Percentiles rank a stretch among this genome's conserved stretches.
These are phyloP conservation scores for Ministeria vibrans DNA, from an alignment of 78 protist species.

Conservation along the genomic window DNA sequence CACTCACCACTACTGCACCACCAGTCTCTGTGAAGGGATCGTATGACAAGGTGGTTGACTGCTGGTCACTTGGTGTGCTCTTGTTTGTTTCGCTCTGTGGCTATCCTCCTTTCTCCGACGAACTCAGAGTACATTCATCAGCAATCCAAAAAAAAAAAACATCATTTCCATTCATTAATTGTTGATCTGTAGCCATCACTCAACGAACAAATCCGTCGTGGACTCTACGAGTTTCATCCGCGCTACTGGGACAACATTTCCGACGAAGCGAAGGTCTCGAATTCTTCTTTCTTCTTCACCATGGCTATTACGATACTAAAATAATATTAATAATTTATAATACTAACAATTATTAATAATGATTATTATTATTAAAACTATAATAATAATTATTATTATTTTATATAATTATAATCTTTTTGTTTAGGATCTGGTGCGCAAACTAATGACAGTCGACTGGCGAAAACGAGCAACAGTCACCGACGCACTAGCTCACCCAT, in stretches of 20 bases:
- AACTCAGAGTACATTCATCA: background rate
- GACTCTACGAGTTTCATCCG: background rate
- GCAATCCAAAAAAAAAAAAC: background rate
- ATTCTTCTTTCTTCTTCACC: no score
- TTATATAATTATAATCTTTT: no score
- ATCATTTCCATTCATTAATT: background rate
- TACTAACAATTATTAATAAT: background rate
- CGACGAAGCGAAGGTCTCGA: no score
- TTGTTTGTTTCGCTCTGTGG: slow-evolving; percentile 17
- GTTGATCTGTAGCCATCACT: background rate
- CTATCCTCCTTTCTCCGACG: slow-evolving; percentile 9
- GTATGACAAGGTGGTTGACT: slow-evolving; percentile 17
- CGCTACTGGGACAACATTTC: background rate
- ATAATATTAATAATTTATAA: no score
- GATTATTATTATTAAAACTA: background rate
- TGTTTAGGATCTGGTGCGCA: background rate
- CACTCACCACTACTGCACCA: background rate
- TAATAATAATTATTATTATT: no score
- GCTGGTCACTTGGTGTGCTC: slow-evolving; percentile 48
- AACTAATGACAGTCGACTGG: background rate
- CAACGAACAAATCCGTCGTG: background rate
- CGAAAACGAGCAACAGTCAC: background rate
- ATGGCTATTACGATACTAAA: no score
- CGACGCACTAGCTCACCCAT: background rate
- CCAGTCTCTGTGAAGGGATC: background rate